Conservation (phyloP, 495 filamentous ascomycete species). For the Penicillium malachiteum region DNA sequence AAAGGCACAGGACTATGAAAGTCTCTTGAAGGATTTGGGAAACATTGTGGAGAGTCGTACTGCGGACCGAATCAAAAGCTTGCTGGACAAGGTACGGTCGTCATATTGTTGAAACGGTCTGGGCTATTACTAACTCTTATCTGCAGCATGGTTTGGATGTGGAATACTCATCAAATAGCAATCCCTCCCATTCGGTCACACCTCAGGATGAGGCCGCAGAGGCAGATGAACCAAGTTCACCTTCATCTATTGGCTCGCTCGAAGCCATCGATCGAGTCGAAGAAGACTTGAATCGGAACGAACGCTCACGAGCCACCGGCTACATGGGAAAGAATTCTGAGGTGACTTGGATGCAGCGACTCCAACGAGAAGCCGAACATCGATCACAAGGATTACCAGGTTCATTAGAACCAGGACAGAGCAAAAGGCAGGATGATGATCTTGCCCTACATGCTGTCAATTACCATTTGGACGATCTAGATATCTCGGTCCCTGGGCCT, state of each 20-base stretch:
- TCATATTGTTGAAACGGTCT: neutral
- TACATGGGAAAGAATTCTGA: slow-evolving; percentile 68
- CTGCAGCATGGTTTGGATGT: slow-evolving; percentile 20
- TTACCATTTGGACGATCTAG: slow-evolving; percentile 61
- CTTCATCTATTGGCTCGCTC: slow-evolving; percentile 60
- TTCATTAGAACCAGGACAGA: slow-evolving; percentile 29
- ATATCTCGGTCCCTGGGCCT: slow-evolving; percentile 45
- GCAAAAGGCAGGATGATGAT: slow-evolving; percentile 23
- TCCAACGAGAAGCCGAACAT: slow-evolving; percentile 38
- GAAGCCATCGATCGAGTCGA: slow-evolving; percentile 60
- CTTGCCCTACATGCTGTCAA: slow-evolving; percentile 43
- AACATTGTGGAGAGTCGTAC: slow-evolving; percentile 31
- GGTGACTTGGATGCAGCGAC: slow-evolving; percentile 59
- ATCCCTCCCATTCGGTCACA: slow-evolving; percentile 32
- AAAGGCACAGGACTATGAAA: slow-evolving; percentile 51
- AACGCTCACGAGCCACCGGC: slow-evolving; percentile 53
- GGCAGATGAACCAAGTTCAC: slow-evolving; percentile 19
- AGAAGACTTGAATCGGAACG: slow-evolving; percentile 57
- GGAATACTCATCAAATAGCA: slow-evolving; percentile 29
- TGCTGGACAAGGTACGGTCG: slow-evolving; percentile 42
- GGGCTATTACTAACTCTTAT: neutral
- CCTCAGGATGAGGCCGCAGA: slow-evolving; percentile 34
- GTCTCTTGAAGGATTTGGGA: slow-evolving; percentile 41
- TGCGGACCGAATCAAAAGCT: slow-evolving; percentile 35
- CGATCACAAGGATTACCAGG: slow-evolving; percentile 33